These are phyloP conservation scores for Pichia sp. DNA, from an alignment of 1,139 yeast genomes.

Conservation along the genomic window DNA sequence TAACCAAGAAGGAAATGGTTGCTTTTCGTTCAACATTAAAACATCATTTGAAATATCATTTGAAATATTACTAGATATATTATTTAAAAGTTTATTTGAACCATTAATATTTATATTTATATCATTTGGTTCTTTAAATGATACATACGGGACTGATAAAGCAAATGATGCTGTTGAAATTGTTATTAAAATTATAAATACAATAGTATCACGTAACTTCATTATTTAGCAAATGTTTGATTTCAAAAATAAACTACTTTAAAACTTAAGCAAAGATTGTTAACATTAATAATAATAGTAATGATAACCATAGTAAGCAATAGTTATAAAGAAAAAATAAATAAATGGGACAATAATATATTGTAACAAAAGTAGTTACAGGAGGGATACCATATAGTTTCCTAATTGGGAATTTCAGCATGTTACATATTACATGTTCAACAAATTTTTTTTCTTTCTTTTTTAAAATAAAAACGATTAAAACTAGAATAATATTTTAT, in stretches of 20 bases:
- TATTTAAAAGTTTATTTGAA: not conserved
- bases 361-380: not conserved
- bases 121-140: not conserved
- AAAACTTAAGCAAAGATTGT: too few species aligned
- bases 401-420: not conserved
- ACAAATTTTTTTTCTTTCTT: not conserved
- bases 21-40: slow-evolving; percentile 1
- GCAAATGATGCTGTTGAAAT: too few species aligned
- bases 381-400: not conserved
- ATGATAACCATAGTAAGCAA: too few species aligned
- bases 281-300: too few species aligned
- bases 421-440: not conserved
- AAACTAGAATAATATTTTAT: too few species aligned
- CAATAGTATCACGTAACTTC: too few species aligned
- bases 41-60: not conserved
- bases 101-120: slow-evolving; percentile 16
- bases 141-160: too few species aligned
- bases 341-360: not conserved
- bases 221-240: too few species aligned
- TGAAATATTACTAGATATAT: not conserved
- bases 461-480: not conserved
- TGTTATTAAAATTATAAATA: too few species aligned
- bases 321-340: not conserved
- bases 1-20: slow-evolving; percentile 69
- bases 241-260: too few species aligned